These are phyloP conservation scores for Dendrocalamus sinicus DNA, from an alignment of 176 grass and related monocot species.

Conservation along the genomic window DNA sequence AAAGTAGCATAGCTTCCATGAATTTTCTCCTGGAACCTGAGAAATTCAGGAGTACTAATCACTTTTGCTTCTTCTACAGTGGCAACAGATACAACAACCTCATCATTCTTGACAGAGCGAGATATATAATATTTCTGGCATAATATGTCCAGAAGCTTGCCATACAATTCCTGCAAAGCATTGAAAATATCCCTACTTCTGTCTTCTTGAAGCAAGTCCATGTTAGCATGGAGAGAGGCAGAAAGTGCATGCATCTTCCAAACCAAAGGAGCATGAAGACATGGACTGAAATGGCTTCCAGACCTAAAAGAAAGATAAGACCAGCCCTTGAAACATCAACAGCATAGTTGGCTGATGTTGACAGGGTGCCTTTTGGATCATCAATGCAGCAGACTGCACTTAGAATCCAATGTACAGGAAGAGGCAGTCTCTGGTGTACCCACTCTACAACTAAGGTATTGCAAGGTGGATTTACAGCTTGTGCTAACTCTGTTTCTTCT, in stretches of 20 bases:
- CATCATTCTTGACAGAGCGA: conserved; percentile 34
- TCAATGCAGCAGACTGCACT: conserved; percentile 73
- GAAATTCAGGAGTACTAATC: conserved; percentile 45
- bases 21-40: conserved; percentile 82
- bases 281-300: conserved; percentile 68
- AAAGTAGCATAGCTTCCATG: conserved; percentile 92
- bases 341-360: conserved; percentile 42
- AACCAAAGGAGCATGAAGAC: conserved; percentile 63
- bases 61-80: conserved; percentile 34
- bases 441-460: conserved; percentile 66
- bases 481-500: conserved; percentile 70
- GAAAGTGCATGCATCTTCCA: conserved; percentile 97
- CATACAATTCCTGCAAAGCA: conserved; percentile 89
- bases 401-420: conserved; percentile 85
- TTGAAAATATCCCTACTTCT: conserved; percentile 75
- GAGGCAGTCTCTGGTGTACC: conserved; percentile 80
- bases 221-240: conserved; percentile 58
- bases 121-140: conserved; percentile 31
- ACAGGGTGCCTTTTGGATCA: conserved; percentile 53
- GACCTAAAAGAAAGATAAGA: conserved; percentile 78
- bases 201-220: conserved; percentile 80
- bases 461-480: conserved; percentile 49
- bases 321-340: conserved; percentile 69
- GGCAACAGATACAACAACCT: not conserved
- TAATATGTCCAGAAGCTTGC: conserved; percentile 50